Percentiles rank a stretch among this genome's conserved stretches.
Evolutionary conservation across 306 rosid species (phyloP).

Genomic region (Leucaena leucocephala): DNA sequence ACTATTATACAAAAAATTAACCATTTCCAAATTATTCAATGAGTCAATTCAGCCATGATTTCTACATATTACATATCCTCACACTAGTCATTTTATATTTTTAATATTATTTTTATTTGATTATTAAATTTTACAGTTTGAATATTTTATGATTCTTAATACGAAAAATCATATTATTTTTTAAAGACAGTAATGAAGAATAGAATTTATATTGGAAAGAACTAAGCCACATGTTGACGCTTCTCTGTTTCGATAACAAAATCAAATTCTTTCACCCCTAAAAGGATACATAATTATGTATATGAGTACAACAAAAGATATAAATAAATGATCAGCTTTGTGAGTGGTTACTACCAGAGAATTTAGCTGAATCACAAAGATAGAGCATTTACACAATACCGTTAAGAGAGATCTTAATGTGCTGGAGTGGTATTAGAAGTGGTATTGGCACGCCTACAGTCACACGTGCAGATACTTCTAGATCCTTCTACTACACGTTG

Average conservation of each 20-base stretch:
- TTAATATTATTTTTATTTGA: too few species aligned
- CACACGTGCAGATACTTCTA: conserved; percentile 74
- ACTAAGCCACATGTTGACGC: background rate
- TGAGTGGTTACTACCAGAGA: conserved; percentile 16
- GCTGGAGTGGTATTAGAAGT: conserved; percentile 38
- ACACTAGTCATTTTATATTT: too few species aligned
- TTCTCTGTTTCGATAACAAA: background rate
- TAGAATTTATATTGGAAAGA: background rate
- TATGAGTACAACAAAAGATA: background rate
- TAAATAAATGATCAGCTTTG: background rate
- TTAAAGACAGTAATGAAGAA: background rate
- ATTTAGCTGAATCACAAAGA: conserved; percentile 8
- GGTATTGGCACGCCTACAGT: conserved; percentile 64
- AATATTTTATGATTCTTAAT: background rate
- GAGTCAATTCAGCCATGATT: too few species aligned
- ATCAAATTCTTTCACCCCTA: conserved; percentile 11
- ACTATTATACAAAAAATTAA: too few species aligned
- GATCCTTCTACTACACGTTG: conserved; percentile 91
- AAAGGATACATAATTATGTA: background rate
- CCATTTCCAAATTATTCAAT: too few species aligned
- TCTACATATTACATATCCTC: too few species aligned
- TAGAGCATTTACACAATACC: conserved; percentile 23
- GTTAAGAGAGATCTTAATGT: conserved; percentile 27
- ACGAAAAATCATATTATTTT: too few species aligned
- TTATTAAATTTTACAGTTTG: background rate